These are phyloP conservation scores for Xylaria sp. DNA, from an alignment of 2,329 filamentous ascomycete species.

Conservation along the genomic window DNA sequence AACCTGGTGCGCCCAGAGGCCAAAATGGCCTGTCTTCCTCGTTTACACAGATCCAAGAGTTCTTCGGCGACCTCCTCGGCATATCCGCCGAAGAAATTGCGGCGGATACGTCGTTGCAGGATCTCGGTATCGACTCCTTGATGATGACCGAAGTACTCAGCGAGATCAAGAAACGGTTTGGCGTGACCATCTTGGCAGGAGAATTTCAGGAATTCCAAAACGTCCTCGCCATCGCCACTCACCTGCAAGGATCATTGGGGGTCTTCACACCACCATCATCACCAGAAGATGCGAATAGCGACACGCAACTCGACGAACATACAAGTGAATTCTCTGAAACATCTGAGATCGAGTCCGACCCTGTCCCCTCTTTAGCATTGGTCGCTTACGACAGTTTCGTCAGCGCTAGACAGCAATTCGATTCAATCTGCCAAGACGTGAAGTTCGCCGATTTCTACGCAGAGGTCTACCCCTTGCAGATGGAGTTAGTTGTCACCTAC, in stretches of 20 bases:
- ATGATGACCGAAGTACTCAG: slow-evolving; percentile 38
- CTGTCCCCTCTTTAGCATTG: neutral
- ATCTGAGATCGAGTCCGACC: neutral
- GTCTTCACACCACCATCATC: neutral
- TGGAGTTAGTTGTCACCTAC: neutral
- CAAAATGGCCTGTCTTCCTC: neutral
- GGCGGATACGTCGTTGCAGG: slow-evolving; percentile 20
- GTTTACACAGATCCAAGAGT: slow-evolving; percentile 20
- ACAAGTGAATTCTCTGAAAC: neutral
- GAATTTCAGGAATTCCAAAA: slow-evolving; percentile 11
- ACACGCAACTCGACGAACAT: neutral
- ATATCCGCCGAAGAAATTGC: slow-evolving; percentile 32
- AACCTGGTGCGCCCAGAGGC: slow-evolving; percentile 10
- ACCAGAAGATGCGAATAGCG: neutral
- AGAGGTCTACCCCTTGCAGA: neutral
- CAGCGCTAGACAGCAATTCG: neutral
- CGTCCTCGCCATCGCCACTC: neutral
- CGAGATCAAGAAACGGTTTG: slow-evolving; percentile 27
- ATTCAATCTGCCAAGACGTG: neutral
- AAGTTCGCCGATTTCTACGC: neutral
- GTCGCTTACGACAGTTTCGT: neutral
- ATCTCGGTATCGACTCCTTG: slow-evolving; percentile 42
- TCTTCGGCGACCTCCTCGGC: slow-evolving; percentile 32
- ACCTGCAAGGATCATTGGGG: neutral
- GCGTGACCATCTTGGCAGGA: neutral